Conservation (phyloP, 352 stramenopile genomes). For the Phytophthora nicotianae region DNA sequence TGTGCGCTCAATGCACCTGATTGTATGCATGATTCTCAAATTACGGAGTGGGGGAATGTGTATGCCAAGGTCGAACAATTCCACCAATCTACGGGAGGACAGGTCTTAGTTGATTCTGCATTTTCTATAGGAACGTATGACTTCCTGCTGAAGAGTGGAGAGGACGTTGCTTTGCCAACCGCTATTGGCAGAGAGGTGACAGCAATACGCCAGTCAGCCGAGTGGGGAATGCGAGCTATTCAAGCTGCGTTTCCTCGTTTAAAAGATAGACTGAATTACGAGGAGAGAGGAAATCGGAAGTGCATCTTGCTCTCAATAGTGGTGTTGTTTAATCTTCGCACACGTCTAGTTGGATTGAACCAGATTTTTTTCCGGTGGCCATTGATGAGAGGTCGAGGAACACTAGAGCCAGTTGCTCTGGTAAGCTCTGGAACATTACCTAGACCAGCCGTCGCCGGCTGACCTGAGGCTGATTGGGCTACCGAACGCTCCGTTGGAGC, state of each 20-base stretch:
- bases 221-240: conserved; percentile 6
- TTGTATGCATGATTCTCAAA: no score
- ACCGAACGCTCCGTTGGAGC: no score
- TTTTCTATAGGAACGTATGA: conserved; percentile 8
- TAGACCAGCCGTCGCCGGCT: no score
- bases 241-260: conserved; percentile 9
- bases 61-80: background rate
- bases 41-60: no score
- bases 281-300: conserved; percentile 18
- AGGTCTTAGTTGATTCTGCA: conserved; percentile 15
- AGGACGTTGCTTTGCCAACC: conserved; percentile 4
- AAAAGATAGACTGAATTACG: conserved; percentile 21
- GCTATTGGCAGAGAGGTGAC: conserved; percentile 8
- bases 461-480: no score
- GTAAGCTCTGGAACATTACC: background rate
- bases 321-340: conserved; percentile 1
- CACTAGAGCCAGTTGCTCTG: background rate
- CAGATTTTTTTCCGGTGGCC: no score
- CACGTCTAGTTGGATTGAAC: no score
- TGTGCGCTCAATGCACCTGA: no score
- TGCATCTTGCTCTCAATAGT: conserved; percentile 17
- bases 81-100: background rate
- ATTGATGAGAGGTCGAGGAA: background rate
- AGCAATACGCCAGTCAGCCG: conserved; percentile 2
- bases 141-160: conserved; percentile 3